These are phyloP conservation scores for Dryadomyces quercus-mongolicae DNA, from an alignment of 2,329 filamentous ascomycete species.

Conservation along the genomic window DNA sequence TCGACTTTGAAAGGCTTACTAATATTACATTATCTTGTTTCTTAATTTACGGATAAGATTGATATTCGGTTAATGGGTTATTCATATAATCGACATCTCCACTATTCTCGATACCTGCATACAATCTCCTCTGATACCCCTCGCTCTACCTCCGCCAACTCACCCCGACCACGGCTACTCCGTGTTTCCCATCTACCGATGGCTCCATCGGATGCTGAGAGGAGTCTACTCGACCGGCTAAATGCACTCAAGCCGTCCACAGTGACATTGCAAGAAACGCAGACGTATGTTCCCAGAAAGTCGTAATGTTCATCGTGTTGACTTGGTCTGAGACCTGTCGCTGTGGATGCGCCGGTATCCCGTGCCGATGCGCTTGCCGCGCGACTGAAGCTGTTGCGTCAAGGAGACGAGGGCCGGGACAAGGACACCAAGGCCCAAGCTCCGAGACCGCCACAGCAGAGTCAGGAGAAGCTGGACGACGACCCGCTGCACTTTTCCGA, in stretches of 20 bases:
- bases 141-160: too few relatives aligned
- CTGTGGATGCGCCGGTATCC: constrained; percentile 19
- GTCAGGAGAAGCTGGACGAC: neutral
- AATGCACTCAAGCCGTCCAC: constrained; percentile 35
- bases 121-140: too few relatives aligned
- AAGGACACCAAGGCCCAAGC: neutral
- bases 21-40: too few relatives aligned
- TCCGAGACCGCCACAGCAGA: neutral
- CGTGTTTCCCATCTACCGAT: neutral
- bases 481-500: constrained; percentile 33
- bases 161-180: too few relatives aligned
- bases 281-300: neutral
- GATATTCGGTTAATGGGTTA: too few relatives aligned
- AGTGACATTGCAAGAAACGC: neutral
- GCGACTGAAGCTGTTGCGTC: constrained; percentile 38
- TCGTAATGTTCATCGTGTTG: neutral
- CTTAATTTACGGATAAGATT: too few relatives aligned
- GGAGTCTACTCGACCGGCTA: constrained; percentile 38
- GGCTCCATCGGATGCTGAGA: constrained; percentile 20
- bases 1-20: too few relatives aligned
- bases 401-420: constrained; percentile 13
- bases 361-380: constrained; percentile 39
- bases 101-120: too few relatives aligned
- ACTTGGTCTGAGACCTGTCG: neutral
- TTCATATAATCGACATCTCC: too few relatives aligned